These are phyloP conservation scores for Chrysoporthe puriensis DNA, from an alignment of 2,329 filamentous ascomycete genomes.

Conservation along the genomic window DNA sequence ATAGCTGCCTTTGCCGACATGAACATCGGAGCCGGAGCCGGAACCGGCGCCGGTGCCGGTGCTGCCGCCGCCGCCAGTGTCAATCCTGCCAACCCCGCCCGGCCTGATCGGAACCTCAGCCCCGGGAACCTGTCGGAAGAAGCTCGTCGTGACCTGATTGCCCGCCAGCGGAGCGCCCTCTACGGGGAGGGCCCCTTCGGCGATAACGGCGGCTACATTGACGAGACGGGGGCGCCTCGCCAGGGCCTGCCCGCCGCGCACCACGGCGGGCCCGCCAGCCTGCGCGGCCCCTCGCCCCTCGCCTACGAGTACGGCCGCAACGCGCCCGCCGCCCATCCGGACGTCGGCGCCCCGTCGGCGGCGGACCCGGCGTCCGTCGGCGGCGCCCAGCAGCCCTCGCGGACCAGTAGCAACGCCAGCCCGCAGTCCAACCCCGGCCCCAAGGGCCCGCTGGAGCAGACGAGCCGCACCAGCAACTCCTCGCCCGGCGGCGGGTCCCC, in stretches of 20 bases:
- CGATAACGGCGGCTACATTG: constrained; percentile 67
- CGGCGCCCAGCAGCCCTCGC: constrained; percentile 61
- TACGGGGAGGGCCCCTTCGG: constrained; percentile 80
- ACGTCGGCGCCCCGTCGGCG: constrained; percentile 48
- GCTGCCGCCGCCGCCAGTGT: constrained; percentile 1
- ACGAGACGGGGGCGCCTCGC: constrained; percentile 68
- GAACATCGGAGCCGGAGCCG: constrained; percentile 44
- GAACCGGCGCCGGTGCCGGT: constrained; percentile 30
- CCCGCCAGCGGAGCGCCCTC: constrained; percentile 90
- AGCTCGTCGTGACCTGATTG: constrained; percentile 92
- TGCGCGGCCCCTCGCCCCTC: constrained; percentile 79
- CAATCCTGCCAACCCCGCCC: constrained; percentile 52
- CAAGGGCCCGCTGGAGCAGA: constrained; percentile 68
- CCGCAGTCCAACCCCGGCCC: constrained; percentile 70
- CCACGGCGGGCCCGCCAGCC: constrained; percentile 63
- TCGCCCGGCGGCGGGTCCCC: constrained; percentile 79
- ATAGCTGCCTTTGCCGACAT: constrained; percentile 58
- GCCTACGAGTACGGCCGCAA: constrained; percentile 66
- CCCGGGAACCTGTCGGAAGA: constrained; percentile 89
- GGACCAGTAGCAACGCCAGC: constrained; percentile 83
- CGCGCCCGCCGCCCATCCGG: constrained; percentile 54
- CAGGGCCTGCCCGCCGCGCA: constrained; percentile 66
- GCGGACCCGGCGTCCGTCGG: constrained; percentile 48
- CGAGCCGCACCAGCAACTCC: constrained; percentile 80
- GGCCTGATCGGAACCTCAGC: constrained; percentile 81